phyloP scores from a whole-genome alignment of 768 basidiomycete species.

The Boletus rex-veris region DNA sequence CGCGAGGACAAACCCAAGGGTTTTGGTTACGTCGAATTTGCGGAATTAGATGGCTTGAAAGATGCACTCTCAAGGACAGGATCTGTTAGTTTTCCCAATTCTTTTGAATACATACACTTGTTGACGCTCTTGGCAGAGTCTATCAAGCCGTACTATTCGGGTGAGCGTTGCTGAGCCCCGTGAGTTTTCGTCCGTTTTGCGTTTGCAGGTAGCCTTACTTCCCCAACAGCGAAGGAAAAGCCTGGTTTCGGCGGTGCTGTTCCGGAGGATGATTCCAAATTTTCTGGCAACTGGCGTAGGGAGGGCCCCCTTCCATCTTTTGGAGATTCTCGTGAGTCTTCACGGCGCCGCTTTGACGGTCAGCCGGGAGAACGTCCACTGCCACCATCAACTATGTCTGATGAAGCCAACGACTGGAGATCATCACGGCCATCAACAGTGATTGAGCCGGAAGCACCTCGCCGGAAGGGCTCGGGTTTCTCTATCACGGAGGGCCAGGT shows the following conservation, averaged over 20 bases:
- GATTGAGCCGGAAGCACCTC: slow-evolving; percentile 47
- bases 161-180: slow-evolving; percentile 96
- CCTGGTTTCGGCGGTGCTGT: slow-evolving; percentile 47
- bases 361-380: slow-evolving; percentile 41
- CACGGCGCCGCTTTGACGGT: slow-evolving; percentile 67
- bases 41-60: slow-evolving; percentile 81
- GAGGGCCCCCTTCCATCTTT: slow-evolving; percentile 79
- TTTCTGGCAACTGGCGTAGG: slow-evolving; percentile 81
- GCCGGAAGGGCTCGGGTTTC: slow-evolving; percentile 59
- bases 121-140: slow-evolving; percentile 38
- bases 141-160: slow-evolving; percentile 78
- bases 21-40: slow-evolving; percentile 96
- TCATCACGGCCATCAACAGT: slow-evolving; percentile 44
- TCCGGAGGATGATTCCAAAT: slow-evolving; percentile 74
- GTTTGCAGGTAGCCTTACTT: slow-evolving; percentile 7
- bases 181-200: slow-evolving; percentile 43
- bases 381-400: slow-evolving; percentile 51
- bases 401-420: slow-evolving; percentile 69
- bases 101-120: background rate
- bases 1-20: slow-evolving; percentile 95
- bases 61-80: slow-evolving; percentile 73
- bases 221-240: slow-evolving; percentile 69
- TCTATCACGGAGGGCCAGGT: slow-evolving; percentile 40
- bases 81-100: slow-evolving; percentile 45
- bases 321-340: slow-evolving; percentile 56